Conservation (phyloP, 768 basidiomycete genomes). For the Boletus insuetus region DNA sequence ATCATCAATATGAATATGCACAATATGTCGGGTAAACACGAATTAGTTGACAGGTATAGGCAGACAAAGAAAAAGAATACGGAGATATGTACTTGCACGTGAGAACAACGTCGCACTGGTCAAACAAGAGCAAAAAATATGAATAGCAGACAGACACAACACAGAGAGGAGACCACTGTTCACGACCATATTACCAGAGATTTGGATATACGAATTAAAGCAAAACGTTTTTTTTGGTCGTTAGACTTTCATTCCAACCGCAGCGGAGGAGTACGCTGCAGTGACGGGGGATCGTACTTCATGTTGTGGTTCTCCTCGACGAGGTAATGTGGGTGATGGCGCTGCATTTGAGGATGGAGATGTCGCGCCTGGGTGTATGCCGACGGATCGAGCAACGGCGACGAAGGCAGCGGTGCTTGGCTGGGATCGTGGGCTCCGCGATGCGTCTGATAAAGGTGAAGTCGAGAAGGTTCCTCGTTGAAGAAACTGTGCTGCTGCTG, state of each 20-base stretch:
- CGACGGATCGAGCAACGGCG: slow-evolving; percentile 34
- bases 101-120: background rate
- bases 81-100: slow-evolving; percentile 12
- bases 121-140: slow-evolving; percentile 1
- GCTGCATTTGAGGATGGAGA: slow-evolving; percentile 34
- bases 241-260: slow-evolving; percentile 49
- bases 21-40: slow-evolving; percentile 11
- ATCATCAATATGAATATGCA: slow-evolving; percentile 19
- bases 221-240: slow-evolving; percentile 1
- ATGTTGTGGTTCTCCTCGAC: slow-evolving; percentile 35
- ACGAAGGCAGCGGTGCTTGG: slow-evolving; percentile 26
- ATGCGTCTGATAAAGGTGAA: slow-evolving; percentile 36
- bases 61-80: slow-evolving; percentile 5
- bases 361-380: slow-evolving; percentile 29
- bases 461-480: slow-evolving; percentile 30
- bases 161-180: slow-evolving; percentile 22
- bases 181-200: slow-evolving; percentile 23
- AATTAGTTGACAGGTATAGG: slow-evolving; percentile 28
- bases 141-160: background rate
- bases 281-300: slow-evolving; percentile 46
- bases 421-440: slow-evolving; percentile 34
- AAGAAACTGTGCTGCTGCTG: slow-evolving; percentile 28
- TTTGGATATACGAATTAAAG: slow-evolving; percentile 25
- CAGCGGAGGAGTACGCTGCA: slow-evolving; percentile 44
- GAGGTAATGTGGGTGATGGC: slow-evolving; percentile 34